A percentile compares a stretch with the other conserved stretches of the same genome.
Evolutionary conservation across 164 flowering plant species (phyloP).

Genomic region (Sextonia rubra): DNA sequence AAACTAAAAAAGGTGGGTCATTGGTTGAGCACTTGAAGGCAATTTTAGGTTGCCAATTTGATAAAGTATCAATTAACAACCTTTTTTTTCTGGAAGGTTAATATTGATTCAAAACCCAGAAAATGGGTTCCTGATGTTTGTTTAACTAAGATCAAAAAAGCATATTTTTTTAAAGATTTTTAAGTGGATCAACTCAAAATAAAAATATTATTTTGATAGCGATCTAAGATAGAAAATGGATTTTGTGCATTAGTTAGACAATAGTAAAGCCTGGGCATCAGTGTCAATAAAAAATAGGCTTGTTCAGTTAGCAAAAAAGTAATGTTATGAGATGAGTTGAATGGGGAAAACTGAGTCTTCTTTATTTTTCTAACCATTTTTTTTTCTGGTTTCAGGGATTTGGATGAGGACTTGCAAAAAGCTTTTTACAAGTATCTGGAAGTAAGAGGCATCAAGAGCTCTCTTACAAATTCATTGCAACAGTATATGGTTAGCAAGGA

Average conservation of each 20-base stretch:
- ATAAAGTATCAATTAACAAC: background rate
- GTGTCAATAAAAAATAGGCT: too few species aligned
- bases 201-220: background rate
- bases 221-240: background rate
- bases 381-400: constrained; percentile 16
- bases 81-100: background rate
- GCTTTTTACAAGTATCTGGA: constrained; percentile 20
- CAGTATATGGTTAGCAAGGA: constrained; percentile 26
- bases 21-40: too few species aligned
- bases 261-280: background rate
- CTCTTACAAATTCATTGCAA: constrained; percentile 19
- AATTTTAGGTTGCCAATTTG: too few species aligned
- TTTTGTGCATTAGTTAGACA: background rate
- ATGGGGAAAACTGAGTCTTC: background rate
- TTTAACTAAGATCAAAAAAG: background rate
- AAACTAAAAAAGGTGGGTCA: too few species aligned
- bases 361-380: background rate
- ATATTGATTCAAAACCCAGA: background rate
- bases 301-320: background rate
- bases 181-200: background rate
- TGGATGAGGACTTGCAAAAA: constrained; percentile 24
- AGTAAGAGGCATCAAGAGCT: constrained; percentile 22
- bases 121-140: background rate
- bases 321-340: background rate
- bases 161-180: too few species aligned